Base-by-base conservation (phyloP, 1,284 basidiomycete species). In the Ustilago xerochloae region DNA sequence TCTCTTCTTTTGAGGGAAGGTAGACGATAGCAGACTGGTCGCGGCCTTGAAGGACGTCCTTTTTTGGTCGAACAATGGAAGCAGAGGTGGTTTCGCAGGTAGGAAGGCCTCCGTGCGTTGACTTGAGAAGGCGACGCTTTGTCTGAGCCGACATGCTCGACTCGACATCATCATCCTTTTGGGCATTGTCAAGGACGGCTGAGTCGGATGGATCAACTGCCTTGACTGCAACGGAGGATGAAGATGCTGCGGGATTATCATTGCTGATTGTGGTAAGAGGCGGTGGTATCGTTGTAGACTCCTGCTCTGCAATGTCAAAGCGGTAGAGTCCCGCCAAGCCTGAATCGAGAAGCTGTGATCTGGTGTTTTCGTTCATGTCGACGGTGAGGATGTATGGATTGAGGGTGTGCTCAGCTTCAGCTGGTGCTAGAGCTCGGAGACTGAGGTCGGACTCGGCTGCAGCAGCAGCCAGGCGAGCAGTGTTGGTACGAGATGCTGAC, bases 271-370 rank as follows among this genome's bases (percentile, higher is more conserved):
- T 30, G 13, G 54, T 59, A 7, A 59, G 55, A 4, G 38, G 50
- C 18, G 54, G 59, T n/a, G 64, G 64, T 18, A 67, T 53, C n/a
- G n/a, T n/a, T 1, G 59, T 26, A 2, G 53, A 30, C 35, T 69
- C 60, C 41, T 69, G 66, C 6, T 69, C 52, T 29, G 66, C 70
- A 41, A 72, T 66, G 39, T 63, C 48, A 50, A 67, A 73, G 20
- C 61, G 50, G 39, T 67, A 73, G 4, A 49, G 9, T 7, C 57
- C 70, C n/a, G 61, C 57, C 18, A 58, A 12, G 12, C 55, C 56
- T 8, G 57, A 41, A 3, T 54, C 46, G 22, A 57, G 33, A 4
- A 61, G 28, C 3, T 67, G 45, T 0, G 53, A 12, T 28, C 54
- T 52, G 0, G 30, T 16, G 22, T 61, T 26, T 9, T 29, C 43